phyloP scores from a whole-genome alignment of 257 asterid genomes.

The Primulina huaijiensis region DNA sequence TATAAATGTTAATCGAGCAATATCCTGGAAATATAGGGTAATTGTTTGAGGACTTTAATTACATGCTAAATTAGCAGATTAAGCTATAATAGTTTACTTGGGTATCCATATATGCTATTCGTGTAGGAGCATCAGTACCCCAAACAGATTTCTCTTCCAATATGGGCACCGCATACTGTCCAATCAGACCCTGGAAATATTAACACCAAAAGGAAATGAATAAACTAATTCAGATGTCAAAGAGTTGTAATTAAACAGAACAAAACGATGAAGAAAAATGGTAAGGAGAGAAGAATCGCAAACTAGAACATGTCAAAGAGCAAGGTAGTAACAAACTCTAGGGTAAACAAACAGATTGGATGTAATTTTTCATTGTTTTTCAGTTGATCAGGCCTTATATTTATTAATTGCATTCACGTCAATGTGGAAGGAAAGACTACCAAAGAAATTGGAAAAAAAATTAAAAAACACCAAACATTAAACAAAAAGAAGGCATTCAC shows the following conservation, averaged over 20 bases:
- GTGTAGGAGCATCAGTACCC: conserved; percentile 99
- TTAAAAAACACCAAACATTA: conserved; percentile 9
- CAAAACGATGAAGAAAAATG: neutral
- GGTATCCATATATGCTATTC: conserved; percentile 98
- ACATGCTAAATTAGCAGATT: conserved; percentile 15
- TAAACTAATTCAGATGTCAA: conserved; percentile 13
- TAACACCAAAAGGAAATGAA: conserved; percentile 22
- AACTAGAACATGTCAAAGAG: neutral
- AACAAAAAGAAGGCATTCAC: conserved; percentile 33
- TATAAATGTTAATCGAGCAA: conserved; percentile 89
- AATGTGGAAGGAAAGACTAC: conserved; percentile 16
- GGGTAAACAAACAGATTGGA: neutral
- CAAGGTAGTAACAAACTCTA: neutral
- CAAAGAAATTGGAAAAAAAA: conserved; percentile 11
- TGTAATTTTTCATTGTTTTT: neutral
- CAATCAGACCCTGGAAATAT: conserved; percentile 74
- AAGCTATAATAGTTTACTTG: conserved; percentile 49
- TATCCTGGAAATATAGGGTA: conserved; percentile 53
- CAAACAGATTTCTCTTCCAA: conserved; percentile 95
- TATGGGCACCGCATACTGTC: conserved; percentile 98
- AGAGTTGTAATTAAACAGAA: conserved; percentile 6
- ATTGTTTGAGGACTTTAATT: conserved; percentile 14
- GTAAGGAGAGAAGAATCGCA: neutral
- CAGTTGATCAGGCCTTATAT: conserved; percentile 7
- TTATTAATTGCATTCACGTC: conserved; percentile 4